Evolutionary conservation across 768 basidiomycete species (phyloP).

Genomic region (Daedaleopsis sinensis): DNA sequence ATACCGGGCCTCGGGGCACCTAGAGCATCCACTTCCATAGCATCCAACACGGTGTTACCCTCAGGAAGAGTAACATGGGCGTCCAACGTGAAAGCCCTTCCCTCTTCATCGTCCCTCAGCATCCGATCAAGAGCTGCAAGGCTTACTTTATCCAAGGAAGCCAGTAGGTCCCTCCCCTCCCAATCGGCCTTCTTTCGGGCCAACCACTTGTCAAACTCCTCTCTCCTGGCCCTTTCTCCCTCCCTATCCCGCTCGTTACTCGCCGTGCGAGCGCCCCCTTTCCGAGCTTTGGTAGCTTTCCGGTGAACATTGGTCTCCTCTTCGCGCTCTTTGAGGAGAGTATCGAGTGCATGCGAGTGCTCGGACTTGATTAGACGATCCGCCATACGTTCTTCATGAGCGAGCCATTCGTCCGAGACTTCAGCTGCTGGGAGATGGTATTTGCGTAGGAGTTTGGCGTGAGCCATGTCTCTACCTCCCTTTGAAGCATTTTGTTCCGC

Average conservation of each 20-base stretch:
- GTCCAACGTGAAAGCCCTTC: background rate
- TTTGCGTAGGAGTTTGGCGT: conserved; percentile 18
- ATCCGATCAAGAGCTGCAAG: conserved; percentile 41
- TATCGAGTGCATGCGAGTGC: conserved; percentile 30
- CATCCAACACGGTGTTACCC: too few relatives aligned
- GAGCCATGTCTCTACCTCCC: conserved; percentile 16
- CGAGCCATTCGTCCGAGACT: conserved; percentile 52
- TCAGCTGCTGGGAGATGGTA: conserved; percentile 52
- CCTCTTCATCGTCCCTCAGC: conserved; percentile 35
- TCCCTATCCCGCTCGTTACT: conserved; percentile 26
- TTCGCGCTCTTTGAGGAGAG: conserved; percentile 24
- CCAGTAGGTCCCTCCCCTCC: conserved; percentile 34
- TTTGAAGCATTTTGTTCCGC: background rate
- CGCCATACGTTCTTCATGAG: conserved; percentile 50
- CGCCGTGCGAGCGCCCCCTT: conserved; percentile 17
- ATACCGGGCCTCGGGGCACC: background rate
- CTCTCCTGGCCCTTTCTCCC: conserved; percentile 31
- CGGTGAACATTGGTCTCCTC: conserved; percentile 13
- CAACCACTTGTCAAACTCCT: conserved; percentile 29
- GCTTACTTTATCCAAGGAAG: conserved; percentile 31
- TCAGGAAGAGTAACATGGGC: background rate
- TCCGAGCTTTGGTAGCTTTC: conserved; percentile 25
- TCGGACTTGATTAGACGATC: conserved; percentile 32
- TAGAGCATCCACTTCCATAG: background rate
- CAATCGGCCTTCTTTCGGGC: conserved; percentile 21